Conservation (phyloP, 1,284 basidiomycete genomes). For the Naganishia sp. region DNA sequence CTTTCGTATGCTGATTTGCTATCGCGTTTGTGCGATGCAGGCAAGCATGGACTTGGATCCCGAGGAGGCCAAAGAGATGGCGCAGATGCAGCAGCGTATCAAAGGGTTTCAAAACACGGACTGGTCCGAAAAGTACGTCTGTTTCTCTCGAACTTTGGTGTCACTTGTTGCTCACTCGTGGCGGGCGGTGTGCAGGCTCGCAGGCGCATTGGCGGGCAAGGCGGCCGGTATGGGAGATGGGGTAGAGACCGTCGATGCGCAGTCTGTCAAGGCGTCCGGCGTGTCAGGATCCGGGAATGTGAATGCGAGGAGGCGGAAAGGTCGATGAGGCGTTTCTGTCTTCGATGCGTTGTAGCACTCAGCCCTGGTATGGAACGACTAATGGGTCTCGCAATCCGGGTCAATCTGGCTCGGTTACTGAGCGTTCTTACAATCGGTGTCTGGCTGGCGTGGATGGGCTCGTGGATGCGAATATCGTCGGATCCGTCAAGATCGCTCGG, state of each 20-base stretch:
- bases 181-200: neutral
- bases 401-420: neutral
- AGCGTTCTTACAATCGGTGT: too few relatives aligned
- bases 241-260: neutral
- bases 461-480: too few relatives aligned
- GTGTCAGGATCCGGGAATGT: neutral
- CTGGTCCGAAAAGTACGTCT: slow-evolving; percentile 47
- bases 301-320: slow-evolving; percentile 13
- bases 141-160: too few relatives aligned
- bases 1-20: neutral
- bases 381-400: neutral
- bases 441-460: too few relatives aligned
- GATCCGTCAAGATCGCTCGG: too few relatives aligned
- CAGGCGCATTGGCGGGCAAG: slow-evolving; percentile 19
- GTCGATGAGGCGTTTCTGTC: slow-evolving; percentile 6
- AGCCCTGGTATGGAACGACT: neutral
- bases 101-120: slow-evolving; percentile 60
- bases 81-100: slow-evolving; percentile 67
- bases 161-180: neutral
- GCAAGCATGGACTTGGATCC: slow-evolving; percentile 71
- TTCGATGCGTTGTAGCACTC: neutral
- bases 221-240: neutral
- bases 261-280: slow-evolving; percentile 7
- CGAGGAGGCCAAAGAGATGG: slow-evolving; percentile 69
- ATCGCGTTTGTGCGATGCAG: slow-evolving; percentile 52